Base-by-base conservation (phyloP, 148 eudicot species). In the Polygonum aviculare region DNA sequence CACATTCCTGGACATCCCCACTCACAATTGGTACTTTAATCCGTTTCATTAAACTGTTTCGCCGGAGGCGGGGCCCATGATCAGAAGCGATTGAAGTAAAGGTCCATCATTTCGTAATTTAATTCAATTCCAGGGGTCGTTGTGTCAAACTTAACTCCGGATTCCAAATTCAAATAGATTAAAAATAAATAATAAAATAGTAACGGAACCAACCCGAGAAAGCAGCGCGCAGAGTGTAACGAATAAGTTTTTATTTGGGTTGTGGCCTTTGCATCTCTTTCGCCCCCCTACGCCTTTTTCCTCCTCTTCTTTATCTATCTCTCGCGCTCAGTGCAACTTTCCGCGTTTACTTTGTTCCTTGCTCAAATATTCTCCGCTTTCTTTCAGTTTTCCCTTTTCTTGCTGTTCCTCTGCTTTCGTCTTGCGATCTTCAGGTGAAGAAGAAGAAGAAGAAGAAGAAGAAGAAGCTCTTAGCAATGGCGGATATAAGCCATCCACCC, bases 401-500 rank as follows among this genome's bases (percentile, higher is more conserved):
- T 74, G 35, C 77, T 31, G 0, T 44, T 47, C 18, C 12, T 51
- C 31, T 26, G 31, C 31, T 26, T 26, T 26, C 31, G 31, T 1
- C 31, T 26, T 26, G 31, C 31, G 31, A 26, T 26, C 31, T 26
- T 26, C 31, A 26, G 31, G 31, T 26, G 31, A 26, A 26, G 31
- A 26, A 26, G 31, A 26, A 26, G 31, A 26, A 26, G 31, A 26
- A 26, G 31, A 26, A 26, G 31, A 26, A 26, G 31, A 26, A 26
- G 31, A 26, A 26, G 31, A 26, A 26, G 31, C 54, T 52, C 80
- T 73, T 81, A 82, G 67, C 83, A 88, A 92, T 92, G 97, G 92
- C 97, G 54, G 97, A 94, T 78, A 94, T 94, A 60, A 84, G 72
- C 40, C 93, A 90, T 81, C 96, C 80, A 36, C 98, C 98, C 65